Evolutionary conservation across 108 stramenopile species (phyloP).

Genomic region (Craspedostauros australis): DNA sequence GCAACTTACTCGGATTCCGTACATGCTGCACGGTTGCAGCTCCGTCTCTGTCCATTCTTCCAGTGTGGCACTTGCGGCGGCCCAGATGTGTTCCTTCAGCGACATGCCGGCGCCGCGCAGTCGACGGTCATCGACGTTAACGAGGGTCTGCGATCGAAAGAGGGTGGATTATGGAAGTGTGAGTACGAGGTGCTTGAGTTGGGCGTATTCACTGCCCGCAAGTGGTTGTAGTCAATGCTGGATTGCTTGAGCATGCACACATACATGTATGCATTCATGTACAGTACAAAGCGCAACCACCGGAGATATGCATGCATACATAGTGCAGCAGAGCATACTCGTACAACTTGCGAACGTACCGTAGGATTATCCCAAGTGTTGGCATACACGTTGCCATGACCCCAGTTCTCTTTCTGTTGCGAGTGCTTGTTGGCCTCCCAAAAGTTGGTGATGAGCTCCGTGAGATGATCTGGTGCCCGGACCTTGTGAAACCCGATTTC

Average conservation of each 20-base stretch:
- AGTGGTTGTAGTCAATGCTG: no score
- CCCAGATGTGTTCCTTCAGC: slow-evolving; percentile 39
- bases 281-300: no score
- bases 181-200: no score
- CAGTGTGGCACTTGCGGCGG: slow-evolving; percentile 30
- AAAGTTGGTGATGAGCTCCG: slow-evolving; percentile 26
- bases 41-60: slow-evolving; percentile 67
- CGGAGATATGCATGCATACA: no score
- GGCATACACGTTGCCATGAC: slow-evolving; percentile 32
- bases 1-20: slow-evolving; percentile 77
- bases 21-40: slow-evolving; percentile 49
- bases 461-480: slow-evolving; percentile 30
- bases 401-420: slow-evolving; percentile 40
- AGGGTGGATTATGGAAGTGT: no score
- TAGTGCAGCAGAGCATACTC: no score
- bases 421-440: slow-evolving; percentile 43
- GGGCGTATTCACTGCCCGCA: no score
- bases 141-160: no score
- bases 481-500: slow-evolving; percentile 46
- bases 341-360: no score
- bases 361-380: slow-evolving; percentile 14
- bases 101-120: slow-evolving; percentile 30
- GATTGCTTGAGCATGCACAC: no score
- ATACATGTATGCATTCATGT: no score
- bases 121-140: slow-evolving; percentile 32